Base-by-base conservation (phyloP, 164 flowering plant genomes). In the Litsea cubeba region DNA sequence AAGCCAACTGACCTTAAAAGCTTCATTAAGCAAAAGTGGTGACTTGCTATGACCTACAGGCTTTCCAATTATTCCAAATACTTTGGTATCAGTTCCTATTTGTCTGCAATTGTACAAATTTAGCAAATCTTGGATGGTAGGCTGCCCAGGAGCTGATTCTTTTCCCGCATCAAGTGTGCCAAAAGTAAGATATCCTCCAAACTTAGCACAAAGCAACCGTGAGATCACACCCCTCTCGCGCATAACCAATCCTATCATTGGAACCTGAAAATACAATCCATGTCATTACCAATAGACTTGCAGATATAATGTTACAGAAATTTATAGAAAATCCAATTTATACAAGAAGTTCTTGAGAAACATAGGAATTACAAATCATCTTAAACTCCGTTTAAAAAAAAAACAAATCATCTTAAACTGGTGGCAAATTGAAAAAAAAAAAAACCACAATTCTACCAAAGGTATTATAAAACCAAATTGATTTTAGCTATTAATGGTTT, bases 131-230 rank as follows among this genome's bases (percentile, higher is more conserved):
- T 86, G 81, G 14, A 92, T 60, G 49, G 94, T 87, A 30, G 98
- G 98, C 77, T 96, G 99, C 68, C 99, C 97, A 71, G 98, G 97
- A 71, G 98, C 99, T 35, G 99, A 94, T 71, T 89, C 88, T 32
- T 77, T 75, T 77, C 93, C 97, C 0, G 84, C 73, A 71, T 89
- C 93, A 67, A 96, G 84, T 64, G 95, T 83, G 46, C 93, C 98
- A 83, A 91, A 96, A 40, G 98, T 96, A 69, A 96, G 95, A 83
- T 82, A 92, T 69, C 98, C 99, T 75, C 98, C 97, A 82, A 89
- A 96, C 81, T 92, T 96, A 20, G 97, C 83, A 77, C 92, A 89
- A 66, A 94, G 95, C 71, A 96, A 71, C 75, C 97, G 85, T 65
- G 99, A 92, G 54, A 94, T 91, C 75, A 90, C 75, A 62, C 99